Conservation (phyloP, 169 alveolate genomes). For the Cryptosporidium meleagridis region DNA sequence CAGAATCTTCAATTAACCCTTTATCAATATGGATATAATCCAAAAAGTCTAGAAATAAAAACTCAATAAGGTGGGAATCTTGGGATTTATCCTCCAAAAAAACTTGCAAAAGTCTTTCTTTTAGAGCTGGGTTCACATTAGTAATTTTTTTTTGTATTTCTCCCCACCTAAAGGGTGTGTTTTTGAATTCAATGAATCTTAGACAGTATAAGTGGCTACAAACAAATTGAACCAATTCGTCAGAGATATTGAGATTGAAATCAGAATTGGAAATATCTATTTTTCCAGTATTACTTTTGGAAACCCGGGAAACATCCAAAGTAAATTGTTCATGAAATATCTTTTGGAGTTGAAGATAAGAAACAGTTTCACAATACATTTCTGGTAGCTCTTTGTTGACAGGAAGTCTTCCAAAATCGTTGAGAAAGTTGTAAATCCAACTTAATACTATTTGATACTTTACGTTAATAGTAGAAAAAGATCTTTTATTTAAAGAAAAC, state of each 20-base stretch:
- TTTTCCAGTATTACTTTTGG: neutral
- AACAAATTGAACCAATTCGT: slow-evolving; percentile 38
- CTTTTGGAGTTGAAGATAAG: slow-evolving; percentile 31
- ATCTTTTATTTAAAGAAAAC: neutral
- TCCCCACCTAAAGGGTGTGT: neutral
- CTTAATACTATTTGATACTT: slow-evolving; percentile 8
- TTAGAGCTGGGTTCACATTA: neutral
- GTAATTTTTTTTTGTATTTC: neutral
- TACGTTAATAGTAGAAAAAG: neutral
- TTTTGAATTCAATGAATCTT: neutral
- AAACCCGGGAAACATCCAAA: neutral
- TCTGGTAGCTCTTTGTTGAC: slow-evolving; percentile 49
- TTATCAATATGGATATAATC: neutral
- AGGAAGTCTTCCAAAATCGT: slow-evolving; percentile 10
- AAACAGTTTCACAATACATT: slow-evolving; percentile 12
- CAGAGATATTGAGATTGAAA: neutral
- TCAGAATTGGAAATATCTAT: neutral
- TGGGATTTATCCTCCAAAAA: neutral
- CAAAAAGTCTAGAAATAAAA: neutral
- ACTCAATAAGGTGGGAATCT: neutral
- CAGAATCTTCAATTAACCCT: neutral
- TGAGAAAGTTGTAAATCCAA: slow-evolving; percentile 1
- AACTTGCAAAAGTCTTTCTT: neutral
- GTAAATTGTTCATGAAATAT: slow-evolving; percentile 20
- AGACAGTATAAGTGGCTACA: slow-evolving; percentile 23